phyloP scores from a whole-genome alignment of 371 early-diverging fungal genomes.

The Syncephalastrum contaminatum region DNA sequence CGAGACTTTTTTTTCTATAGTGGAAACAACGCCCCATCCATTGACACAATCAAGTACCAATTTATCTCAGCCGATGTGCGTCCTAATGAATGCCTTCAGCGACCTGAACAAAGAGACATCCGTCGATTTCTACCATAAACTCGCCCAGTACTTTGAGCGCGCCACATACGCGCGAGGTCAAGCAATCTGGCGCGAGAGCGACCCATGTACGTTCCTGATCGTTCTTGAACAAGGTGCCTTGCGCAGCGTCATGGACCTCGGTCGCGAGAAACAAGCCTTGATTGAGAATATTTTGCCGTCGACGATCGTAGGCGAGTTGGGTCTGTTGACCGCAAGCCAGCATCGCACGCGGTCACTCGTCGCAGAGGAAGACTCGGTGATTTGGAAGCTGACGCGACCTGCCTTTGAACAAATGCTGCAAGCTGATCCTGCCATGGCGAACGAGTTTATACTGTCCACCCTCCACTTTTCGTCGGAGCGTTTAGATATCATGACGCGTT shows the following conservation, averaged over 20 bases:
- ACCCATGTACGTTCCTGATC: slow-evolving; percentile 62
- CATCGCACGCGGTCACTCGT: slow-evolving; percentile 58
- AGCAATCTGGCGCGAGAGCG: slow-evolving; percentile 69
- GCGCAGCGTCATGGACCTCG: slow-evolving; percentile 53
- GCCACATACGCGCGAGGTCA: slow-evolving; percentile 47
- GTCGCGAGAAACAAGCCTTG: slow-evolving; percentile 36
- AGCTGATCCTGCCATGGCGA: slow-evolving; percentile 48
- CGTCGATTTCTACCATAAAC: slow-evolving; percentile 54
- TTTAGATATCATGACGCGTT: slow-evolving; percentile 56
- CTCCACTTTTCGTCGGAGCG: slow-evolving; percentile 62
- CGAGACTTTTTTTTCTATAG: too few species aligned
- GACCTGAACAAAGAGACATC: slow-evolving; percentile 44
- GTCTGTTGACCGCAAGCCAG: slow-evolving; percentile 58
- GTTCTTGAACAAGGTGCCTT: slow-evolving; percentile 80
- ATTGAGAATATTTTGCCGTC: slow-evolving; percentile 76
- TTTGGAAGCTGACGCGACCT: slow-evolving; percentile 65
- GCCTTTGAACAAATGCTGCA: slow-evolving; percentile 59
- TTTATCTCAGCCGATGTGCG: slow-evolving; percentile 52
- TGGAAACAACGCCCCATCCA: slow-evolving; percentile 17
- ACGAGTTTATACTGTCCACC: slow-evolving; percentile 53
- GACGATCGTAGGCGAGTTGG: slow-evolving; percentile 76
- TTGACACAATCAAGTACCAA: slow-evolving; percentile 27
- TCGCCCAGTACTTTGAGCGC: slow-evolving; percentile 66
- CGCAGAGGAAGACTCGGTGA: slow-evolving; percentile 60
- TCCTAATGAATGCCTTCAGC: slow-evolving; percentile 68